Conservation (phyloP, 352 stramenopile species). For the Pythium periplocum region DNA sequence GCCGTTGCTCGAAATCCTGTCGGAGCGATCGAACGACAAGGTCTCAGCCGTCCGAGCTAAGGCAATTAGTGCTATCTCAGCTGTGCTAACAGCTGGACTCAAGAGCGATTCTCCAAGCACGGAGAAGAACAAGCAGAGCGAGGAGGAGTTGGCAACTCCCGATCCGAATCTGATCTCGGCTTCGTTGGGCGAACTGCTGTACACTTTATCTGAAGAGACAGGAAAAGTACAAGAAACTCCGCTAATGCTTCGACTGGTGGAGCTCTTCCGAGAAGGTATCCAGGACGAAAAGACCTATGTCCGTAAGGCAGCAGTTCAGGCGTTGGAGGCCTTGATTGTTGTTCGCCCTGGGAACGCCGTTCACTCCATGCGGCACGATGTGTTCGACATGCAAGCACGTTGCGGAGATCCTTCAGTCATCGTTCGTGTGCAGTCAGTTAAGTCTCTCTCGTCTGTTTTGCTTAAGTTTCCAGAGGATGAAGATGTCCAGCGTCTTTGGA, state of each 20-base stretch:
- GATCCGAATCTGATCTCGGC: slow-evolving; percentile 32
- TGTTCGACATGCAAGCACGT: slow-evolving; percentile 73
- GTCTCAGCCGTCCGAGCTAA: slow-evolving; percentile 78
- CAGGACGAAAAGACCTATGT: slow-evolving; percentile 83
- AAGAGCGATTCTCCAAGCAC: slow-evolving; percentile 19
- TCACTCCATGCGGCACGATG: slow-evolving; percentile 47
- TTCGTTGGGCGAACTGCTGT: slow-evolving; percentile 52
- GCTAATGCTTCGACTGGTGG: slow-evolving; percentile 61
- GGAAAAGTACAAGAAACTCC: slow-evolving; percentile 41
- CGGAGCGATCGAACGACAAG: slow-evolving; percentile 72
- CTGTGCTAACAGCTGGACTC: slow-evolving; percentile 49
- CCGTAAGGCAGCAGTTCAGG: slow-evolving; percentile 71
- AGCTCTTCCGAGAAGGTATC: slow-evolving; percentile 69
- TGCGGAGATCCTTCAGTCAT: slow-evolving; percentile 73
- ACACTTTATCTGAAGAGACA: slow-evolving; percentile 24
- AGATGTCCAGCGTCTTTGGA: slow-evolving; percentile 80
- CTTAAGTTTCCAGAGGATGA: slow-evolving; percentile 59
- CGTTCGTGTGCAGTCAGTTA: slow-evolving; percentile 78
- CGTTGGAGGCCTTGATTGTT: slow-evolving; percentile 62
- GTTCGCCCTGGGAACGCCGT: slow-evolving; percentile 43
- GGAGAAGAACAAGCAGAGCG: slow-evolving; percentile 11
- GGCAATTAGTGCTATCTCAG: slow-evolving; percentile 69
- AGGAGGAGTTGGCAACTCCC: slow-evolving; percentile 1
- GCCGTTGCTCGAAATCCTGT: slow-evolving; percentile 60
- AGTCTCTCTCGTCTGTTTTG: slow-evolving; percentile 75